These are phyloP conservation scores for Neurospora intermedia DNA, from an alignment of 495 filamentous ascomycete genomes.

Conservation along the genomic window DNA sequence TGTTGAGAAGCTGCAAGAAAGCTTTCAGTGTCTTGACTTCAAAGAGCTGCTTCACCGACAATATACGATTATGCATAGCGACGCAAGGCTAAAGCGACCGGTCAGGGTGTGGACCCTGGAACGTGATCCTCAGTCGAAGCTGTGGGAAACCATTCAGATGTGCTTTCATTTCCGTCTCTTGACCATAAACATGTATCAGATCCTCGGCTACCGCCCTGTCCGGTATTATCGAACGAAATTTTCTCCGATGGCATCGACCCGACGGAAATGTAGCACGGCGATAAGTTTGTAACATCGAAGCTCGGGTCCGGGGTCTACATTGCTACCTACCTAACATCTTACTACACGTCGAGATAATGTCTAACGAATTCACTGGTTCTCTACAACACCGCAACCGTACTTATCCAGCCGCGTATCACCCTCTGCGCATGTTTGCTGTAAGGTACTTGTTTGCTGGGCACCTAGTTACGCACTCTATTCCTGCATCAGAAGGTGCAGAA, in stretches of 20 bases:
- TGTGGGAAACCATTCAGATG: not conserved
- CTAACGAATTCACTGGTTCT: not conserved
- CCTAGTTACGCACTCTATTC: not conserved
- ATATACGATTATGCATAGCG: slow-evolving; percentile 17
- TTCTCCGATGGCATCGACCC: slow-evolving; percentile 5
- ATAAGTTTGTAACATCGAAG: not conserved
- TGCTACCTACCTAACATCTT: not conserved
- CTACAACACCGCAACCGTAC: not conserved
- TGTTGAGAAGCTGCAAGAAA: not conserved
- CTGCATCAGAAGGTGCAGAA: not conserved
- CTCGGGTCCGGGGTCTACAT: not conserved
- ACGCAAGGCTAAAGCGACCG: slow-evolving; percentile 22
- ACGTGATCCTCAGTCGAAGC: not conserved
- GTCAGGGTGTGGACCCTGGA: slow-evolving; percentile 16
- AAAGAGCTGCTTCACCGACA: slow-evolving; percentile 15
- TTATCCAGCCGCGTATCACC: not conserved
- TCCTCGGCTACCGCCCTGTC: slow-evolving; percentile 3
- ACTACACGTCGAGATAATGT: not conserved
- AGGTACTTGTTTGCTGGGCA: not conserved
- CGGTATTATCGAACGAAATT: slow-evolving; percentile 12
- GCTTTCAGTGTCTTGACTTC: slow-evolving; percentile 7
- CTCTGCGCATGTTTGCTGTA: not conserved
- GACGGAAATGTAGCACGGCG: not conserved
- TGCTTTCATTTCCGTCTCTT: not conserved
- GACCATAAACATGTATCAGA: slow-evolving; percentile 1